Evolutionary conservation across 371 early-diverging fungal genomes (phyloP).

Genomic region (Mortierella sp.): DNA sequence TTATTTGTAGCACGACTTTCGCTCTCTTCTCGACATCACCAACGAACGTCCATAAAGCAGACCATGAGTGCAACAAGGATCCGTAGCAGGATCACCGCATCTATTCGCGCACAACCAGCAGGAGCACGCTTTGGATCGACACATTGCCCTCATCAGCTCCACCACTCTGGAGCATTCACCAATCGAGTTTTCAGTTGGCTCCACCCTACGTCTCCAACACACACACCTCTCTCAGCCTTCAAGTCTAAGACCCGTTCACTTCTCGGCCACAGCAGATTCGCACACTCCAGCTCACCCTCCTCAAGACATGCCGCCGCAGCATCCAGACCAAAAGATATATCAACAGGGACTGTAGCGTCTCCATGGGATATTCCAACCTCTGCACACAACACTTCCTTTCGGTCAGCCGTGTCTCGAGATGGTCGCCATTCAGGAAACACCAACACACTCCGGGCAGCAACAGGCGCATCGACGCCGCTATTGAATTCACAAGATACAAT

Average conservation of each 20-base stretch:
- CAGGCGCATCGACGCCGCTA: neutral
- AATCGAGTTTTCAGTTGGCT: constrained; percentile 24
- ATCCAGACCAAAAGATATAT: neutral
- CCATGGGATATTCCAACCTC: constrained; percentile 4
- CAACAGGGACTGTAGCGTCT: neutral
- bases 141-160: constrained; percentile 6
- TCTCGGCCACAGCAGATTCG: constrained; percentile 2
- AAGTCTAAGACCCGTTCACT: constrained; percentile 4
- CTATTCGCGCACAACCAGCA: neutral
- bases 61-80: constrained; percentile 47
- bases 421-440: neutral
- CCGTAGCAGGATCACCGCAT: constrained; percentile 10
- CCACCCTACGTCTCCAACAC: neutral
- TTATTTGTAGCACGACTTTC: neutral
- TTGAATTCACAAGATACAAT: neutral
- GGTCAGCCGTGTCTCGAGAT: neutral
- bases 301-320: neutral
- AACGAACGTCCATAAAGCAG: neutral
- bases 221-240: neutral
- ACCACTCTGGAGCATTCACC: neutral
- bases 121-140: neutral
- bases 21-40: neutral
- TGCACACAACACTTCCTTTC: neutral
- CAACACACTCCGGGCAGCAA: neutral
- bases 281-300: constrained; percentile 6